Evolutionary conservation across 129 eudicot species (phyloP).

Genomic region (Dittrichia graveolens): DNA sequence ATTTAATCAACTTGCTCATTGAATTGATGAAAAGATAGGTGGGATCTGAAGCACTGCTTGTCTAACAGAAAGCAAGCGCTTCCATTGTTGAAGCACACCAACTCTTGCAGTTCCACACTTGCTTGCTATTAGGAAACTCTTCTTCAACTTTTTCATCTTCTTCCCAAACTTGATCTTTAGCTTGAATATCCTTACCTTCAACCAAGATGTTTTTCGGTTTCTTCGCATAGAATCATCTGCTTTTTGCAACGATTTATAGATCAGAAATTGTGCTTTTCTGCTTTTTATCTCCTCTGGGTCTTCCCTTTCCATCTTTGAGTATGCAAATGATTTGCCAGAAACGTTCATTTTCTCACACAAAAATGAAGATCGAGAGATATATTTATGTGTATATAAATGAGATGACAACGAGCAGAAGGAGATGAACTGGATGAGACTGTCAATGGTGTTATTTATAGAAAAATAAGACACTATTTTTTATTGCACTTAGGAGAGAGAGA

Average conservation of each 20-base stretch:
- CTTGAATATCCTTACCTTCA: slow-evolving; percentile 42
- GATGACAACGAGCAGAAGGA: neutral
- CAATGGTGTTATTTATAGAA: slow-evolving; percentile 32
- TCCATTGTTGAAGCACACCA: slow-evolving; percentile 43
- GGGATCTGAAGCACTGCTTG: slow-evolving; percentile 36
- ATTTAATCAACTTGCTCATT: slow-evolving; percentile 2
- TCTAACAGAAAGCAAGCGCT: slow-evolving; percentile 32
- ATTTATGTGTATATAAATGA: neutral
- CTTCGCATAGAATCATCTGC: slow-evolving; percentile 34
- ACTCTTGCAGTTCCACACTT: slow-evolving; percentile 33
- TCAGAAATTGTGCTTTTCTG: slow-evolving; percentile 57
- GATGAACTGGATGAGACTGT: slow-evolving; percentile 4
- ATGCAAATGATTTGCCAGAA: slow-evolving; percentile 35
- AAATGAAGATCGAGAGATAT: neutral
- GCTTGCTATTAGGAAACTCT: slow-evolving; percentile 38
- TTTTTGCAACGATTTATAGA: slow-evolving; percentile 49
- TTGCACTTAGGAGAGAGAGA: slow-evolving; percentile 10
- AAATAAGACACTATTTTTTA: slow-evolving; percentile 7
- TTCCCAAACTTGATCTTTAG: slow-evolving; percentile 57
- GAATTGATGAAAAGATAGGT: slow-evolving; percentile 30
- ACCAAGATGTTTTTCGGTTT: slow-evolving; percentile 46
- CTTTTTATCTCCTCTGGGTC: slow-evolving; percentile 53
- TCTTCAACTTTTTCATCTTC: slow-evolving; percentile 55
- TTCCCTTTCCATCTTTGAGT: slow-evolving; percentile 54
- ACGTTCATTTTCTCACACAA: slow-evolving; percentile 18